Base-by-base conservation (phyloP, 2,329 filamentous ascomycete species). In the Cordyceps cicadae region DNA sequence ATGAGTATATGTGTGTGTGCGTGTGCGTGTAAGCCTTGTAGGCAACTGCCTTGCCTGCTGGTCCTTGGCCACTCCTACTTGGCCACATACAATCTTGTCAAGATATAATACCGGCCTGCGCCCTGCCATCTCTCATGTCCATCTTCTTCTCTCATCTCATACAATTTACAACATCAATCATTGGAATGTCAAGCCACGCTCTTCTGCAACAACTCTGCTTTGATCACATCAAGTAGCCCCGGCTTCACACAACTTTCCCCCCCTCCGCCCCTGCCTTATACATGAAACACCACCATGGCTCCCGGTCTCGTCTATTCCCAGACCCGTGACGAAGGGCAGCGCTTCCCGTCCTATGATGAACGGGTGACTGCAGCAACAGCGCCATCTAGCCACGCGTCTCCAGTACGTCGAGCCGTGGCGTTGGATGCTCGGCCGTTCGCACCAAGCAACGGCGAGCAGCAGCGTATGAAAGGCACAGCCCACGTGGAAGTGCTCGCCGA, bases 301-400 rank as follows among this genome's bases (percentile, higher is more conserved):
- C 56, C 56, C 24, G 56, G 56, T 7, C 48, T 59, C 56, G 45
- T 59, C 49, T 19, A 21, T 24, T n/a, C 37, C 41, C 50, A 48
- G 49, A 17, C 57, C 26, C 29, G 15, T 17, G 39, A 26, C 26
- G 57, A 60, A n/a, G 12, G 24, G 21, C 41, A 17, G 37, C n/a
- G 45, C 34, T 24, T 21, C 39, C 26, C 57, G 19, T 17, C 39
- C 26, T 50, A 26, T 24, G 17, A 54, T 12, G 32, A 39, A 32
- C 57, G 24, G 50, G 41, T 15, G 3, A 15, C 14, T 19, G 34
- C 57, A 29, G 34, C 57, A 29, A 15, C 39, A 19, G 2, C 41
- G 0, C 26, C 57, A 11, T 48, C 49, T 12, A 29, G 29, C 29
- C 49, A 48, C 26, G 39, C 50, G 14, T 54, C 50, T 12, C 41